Evolutionary conservation across 495 filamentous ascomycete species (phyloP).

Genomic region (Pseudevernia furfuracea): DNA sequence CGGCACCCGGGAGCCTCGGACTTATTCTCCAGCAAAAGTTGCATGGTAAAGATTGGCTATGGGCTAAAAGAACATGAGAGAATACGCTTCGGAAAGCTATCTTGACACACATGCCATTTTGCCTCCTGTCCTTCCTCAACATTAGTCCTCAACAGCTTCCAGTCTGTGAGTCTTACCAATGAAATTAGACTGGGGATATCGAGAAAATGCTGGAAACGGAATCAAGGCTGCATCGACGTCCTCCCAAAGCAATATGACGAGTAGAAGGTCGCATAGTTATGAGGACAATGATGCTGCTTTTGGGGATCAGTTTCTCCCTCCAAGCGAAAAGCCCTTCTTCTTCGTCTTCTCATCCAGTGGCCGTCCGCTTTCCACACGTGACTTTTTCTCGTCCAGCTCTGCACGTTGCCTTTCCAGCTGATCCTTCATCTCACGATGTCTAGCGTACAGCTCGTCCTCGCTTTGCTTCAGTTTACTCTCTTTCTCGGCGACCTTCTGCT

Average conservation of each 20-base stretch:
- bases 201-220: slow-evolving; percentile 3
- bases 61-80: slow-evolving; percentile 12
- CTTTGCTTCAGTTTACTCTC: slow-evolving; percentile 98
- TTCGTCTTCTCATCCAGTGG: slow-evolving; percentile 90
- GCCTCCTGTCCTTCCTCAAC: slow-evolving; percentile 8
- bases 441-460: slow-evolving; percentile 96
- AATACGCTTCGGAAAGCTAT: slow-evolving; percentile 18
- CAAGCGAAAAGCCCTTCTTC: slow-evolving; percentile 98
- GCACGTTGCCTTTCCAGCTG: slow-evolving; percentile 88
- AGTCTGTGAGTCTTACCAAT: slow-evolving; percentile 22
- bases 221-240: slow-evolving; percentile 10
- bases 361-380: slow-evolving; percentile 81
- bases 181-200: slow-evolving; percentile 18
- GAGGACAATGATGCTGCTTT: not conserved
- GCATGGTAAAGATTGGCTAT: slow-evolving; percentile 6
- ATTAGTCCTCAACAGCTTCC: slow-evolving; percentile 22
- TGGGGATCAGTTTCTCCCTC: slow-evolving; percentile 30
- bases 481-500: slow-evolving; percentile 99
- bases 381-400: slow-evolving; percentile 97
- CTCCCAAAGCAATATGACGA: not conserved
- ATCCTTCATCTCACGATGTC: slow-evolving; percentile 99
- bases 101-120: slow-evolving; percentile 14
- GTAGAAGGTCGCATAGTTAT: not conserved
- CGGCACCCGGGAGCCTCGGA: not conserved
- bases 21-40: not conserved